These are phyloP conservation scores for Phyllostachys edulis DNA, from an alignment of 176 grass and related monocot species.

Conservation along the genomic window DNA sequence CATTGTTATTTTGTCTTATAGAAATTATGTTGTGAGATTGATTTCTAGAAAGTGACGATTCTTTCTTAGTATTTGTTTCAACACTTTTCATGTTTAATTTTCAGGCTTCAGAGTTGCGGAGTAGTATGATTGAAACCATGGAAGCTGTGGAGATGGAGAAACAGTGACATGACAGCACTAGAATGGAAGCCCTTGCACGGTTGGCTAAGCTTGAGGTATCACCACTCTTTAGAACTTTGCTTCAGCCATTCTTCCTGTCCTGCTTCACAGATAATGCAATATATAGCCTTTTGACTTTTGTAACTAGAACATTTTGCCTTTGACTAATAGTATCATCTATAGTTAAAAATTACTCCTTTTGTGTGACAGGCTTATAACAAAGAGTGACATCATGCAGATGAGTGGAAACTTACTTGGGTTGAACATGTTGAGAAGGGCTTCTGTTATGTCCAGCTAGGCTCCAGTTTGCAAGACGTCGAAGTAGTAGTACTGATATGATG, in stretches of 20 bases:
- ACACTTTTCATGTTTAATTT: constrained; percentile 22
- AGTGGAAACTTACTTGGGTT: too few relatives aligned
- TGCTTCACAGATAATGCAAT: not conserved
- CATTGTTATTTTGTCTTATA: not conserved
- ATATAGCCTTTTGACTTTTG: not conserved
- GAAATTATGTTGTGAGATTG: constrained; percentile 8
- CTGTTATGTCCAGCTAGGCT: too few relatives aligned
- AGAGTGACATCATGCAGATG: too few relatives aligned
- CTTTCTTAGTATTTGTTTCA: not conserved
- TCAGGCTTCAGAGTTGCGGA: constrained; percentile 90
- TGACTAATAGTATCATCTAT: too few relatives aligned
- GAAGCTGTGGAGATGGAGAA: constrained; percentile 91
- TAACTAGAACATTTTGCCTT: too few relatives aligned
- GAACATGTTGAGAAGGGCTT: too few relatives aligned
- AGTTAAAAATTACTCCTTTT: too few relatives aligned
- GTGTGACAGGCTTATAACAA: too few relatives aligned
- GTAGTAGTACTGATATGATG: too few relatives aligned
- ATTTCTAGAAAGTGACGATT: constrained; percentile 1
- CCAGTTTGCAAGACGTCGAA: too few relatives aligned
- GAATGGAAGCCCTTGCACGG: constrained; percentile 82
- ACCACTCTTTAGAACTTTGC: not conserved
- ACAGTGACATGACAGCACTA: constrained; percentile 76
- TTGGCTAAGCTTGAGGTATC: constrained; percentile 86
- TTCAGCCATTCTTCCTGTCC: not conserved
- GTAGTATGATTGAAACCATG: constrained; percentile 86